Evolutionary conservation across 176 grass and related monocot species (phyloP), one percentile per base, ranked within the genome.

Genomic region (maize (Zea mays)): DNA sequence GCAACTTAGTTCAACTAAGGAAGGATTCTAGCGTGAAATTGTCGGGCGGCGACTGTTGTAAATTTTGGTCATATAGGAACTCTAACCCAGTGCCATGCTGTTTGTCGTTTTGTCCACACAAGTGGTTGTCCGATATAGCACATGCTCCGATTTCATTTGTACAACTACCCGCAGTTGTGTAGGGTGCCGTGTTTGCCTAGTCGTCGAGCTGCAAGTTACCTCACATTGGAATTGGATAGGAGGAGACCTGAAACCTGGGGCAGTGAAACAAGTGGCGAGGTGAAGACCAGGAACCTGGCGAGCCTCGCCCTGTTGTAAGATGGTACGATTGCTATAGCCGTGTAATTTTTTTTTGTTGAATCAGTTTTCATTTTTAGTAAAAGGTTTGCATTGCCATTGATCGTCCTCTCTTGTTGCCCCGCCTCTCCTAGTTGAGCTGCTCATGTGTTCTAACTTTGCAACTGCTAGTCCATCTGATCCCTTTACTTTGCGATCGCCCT

Each of bases 51-150:
- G 76, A 86, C 70, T 62, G 66, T 77, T 85, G 87, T 89, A 89
- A 77, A 85, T 89, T 89, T 82, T 85, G 82, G 82, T 71, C 40
- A 77, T 81, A 40, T 89, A 89, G 82, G 72, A 72, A 73, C 72
- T 69, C 87, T 78, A 81, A 85, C 73, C 68, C n/a, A 52, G n/a
- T 72, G 66, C 59, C 42, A 67, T 58, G 27, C 21, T 34, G 69
- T 38, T 47, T 77, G 76, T 72, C 39, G 15, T 81, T 74, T 76
- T 71, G 70, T 37, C 50, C 50, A 67, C 50, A 81, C n/a, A 81
- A 81, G 66, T 72, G 60, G 73, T 61, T 84, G 50, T 72, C 67
- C 4, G 51, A 66, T 21, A 80, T 39, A 10, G 56, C 71, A 62
- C 45, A 59, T 71, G 64, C 76, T 72, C 46, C 70, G 66, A 84